Base-by-base conservation (phyloP, 805 yeast genomes). In the Nakazawaea anatomiae region DNA sequence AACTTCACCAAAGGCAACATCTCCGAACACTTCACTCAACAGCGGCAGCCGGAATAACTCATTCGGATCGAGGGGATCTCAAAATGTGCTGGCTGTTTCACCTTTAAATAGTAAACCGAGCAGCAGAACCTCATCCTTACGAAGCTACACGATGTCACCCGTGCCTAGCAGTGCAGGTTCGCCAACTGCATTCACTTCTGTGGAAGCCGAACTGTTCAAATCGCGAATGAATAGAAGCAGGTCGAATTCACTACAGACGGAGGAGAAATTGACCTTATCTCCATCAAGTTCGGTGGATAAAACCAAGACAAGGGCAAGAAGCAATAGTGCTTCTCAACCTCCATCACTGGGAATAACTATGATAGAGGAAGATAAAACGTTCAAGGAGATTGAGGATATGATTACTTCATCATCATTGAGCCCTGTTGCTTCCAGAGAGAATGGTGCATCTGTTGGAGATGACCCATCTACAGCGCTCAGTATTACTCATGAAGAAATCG, bases 201-300 rank as follows among this genome's bases (percentile, higher is more conserved):
- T 25, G 7, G 47, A 52, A 30, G 59, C 55, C 5, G 57, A 57
- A 0, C 59, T 58, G 25, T 48, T 53, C 44, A 53, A 57, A 4
- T 25, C 54, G 7, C 56, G 57, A 29, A 52, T 52, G 45, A 52
- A 50, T 25, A 55, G 67, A 39, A 62, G 65, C 39, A 52, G 69
- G 18, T 65, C 69, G 0, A 58, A 59, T 28, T 63, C 68, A 2
- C 39, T 55, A 28, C 64, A 55, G 44, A 52, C 58, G 25, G 42
- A 40, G 8, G 44, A 47, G 43, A 40, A 12, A 10, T 42, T 35
- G 18, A 28, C 34, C 8, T 42, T 42, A 30, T 41, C 52, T 44
- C 48, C 55, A 50, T 8, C 55, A 31, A 49, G 46, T 42, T 40
- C 42, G 46, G 18, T 57, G 61, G 7, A 55, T 56, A 11, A 46